These are phyloP conservation scores for Gleditsia sinensis DNA, from an alignment of 306 rosid genomes.

Conservation along the genomic window DNA sequence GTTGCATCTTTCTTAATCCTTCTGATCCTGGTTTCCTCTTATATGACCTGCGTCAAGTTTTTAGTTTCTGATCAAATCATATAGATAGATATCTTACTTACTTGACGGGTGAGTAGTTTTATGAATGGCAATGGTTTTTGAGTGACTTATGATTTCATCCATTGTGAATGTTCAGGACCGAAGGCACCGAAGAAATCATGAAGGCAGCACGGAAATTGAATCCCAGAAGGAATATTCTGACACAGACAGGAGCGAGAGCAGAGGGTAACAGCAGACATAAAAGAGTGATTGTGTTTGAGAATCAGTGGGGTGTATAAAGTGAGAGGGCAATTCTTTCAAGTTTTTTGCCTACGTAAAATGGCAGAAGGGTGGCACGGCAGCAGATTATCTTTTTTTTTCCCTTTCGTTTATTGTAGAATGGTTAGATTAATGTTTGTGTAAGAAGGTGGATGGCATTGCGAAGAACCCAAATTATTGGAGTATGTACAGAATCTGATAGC, in stretches of 20 bases:
- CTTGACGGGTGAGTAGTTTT: not conserved
- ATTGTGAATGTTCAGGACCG: conserved; percentile 63
- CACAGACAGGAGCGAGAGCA: conserved; percentile 69
- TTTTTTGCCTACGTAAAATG: conserved; percentile 37
- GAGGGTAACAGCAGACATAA: conserved; percentile 48
- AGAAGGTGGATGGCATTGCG: conserved; percentile 49
- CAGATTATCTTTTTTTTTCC: conserved; percentile 32
- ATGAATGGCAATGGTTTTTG: not conserved
- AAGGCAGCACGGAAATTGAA: conserved; percentile 68
- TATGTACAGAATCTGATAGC: conserved; percentile 46
- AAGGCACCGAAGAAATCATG: conserved; percentile 73
- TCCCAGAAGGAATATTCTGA: conserved; percentile 76
- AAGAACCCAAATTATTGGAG: conserved; percentile 47
- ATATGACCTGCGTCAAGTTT: not conserved
- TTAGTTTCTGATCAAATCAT: not conserved
- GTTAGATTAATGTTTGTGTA: conserved; percentile 52
- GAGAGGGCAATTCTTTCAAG: conserved; percentile 46
- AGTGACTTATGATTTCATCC: conserved; percentile 2
- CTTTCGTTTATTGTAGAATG: conserved; percentile 47
- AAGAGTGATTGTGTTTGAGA: conserved; percentile 33
- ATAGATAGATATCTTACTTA: not conserved
- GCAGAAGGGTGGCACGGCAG: conserved; percentile 27
- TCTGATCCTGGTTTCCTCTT: not conserved
- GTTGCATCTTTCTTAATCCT: not conserved
- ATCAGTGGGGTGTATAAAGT: conserved; percentile 45